These are phyloP conservation scores for Aureobasidium sp. DNA, from an alignment of 2,329 filamentous ascomycete species.

Conservation along the genomic window DNA sequence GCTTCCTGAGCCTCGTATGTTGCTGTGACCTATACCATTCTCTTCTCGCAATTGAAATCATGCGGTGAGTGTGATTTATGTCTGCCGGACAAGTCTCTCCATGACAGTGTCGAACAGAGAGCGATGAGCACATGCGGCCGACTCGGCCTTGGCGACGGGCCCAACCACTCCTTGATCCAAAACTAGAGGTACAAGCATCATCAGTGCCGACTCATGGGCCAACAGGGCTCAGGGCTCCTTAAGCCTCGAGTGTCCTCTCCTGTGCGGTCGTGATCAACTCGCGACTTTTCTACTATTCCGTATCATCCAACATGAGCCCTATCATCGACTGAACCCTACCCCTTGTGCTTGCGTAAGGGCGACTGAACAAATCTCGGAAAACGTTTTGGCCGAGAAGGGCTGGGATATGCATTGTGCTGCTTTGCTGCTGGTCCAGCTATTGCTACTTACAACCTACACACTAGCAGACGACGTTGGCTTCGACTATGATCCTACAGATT, in stretches of 20 bases:
- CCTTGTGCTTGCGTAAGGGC: not conserved
- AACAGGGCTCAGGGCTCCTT: not conserved
- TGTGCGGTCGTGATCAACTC: not conserved
- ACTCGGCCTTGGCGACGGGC: not conserved
- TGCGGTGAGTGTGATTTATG: not conserved
- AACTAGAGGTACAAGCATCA: slow-evolving; percentile 2
- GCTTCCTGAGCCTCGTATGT: not conserved
- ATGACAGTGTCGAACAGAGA: not conserved
- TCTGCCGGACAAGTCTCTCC: not conserved
- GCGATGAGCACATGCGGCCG: not conserved
- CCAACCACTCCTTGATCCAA: not conserved
- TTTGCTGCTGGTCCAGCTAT: slow-evolving; percentile 4
- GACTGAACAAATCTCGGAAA: not conserved
- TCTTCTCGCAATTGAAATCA: not conserved
- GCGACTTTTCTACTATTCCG: not conserved
- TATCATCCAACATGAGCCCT: not conserved
- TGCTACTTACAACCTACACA: not conserved
- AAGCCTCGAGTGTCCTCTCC: not conserved
- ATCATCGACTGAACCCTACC: not conserved
- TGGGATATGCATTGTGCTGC: not conserved
- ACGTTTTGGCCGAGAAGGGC: not conserved
- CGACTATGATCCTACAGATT: slow-evolving; percentile 11
- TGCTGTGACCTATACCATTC: not conserved
- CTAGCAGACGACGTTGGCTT: slow-evolving; percentile 13
- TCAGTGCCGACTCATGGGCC: not conserved